phyloP scores from a whole-genome alignment of 1,139 yeast genomes.

The Hansenula lynferdii region DNA sequence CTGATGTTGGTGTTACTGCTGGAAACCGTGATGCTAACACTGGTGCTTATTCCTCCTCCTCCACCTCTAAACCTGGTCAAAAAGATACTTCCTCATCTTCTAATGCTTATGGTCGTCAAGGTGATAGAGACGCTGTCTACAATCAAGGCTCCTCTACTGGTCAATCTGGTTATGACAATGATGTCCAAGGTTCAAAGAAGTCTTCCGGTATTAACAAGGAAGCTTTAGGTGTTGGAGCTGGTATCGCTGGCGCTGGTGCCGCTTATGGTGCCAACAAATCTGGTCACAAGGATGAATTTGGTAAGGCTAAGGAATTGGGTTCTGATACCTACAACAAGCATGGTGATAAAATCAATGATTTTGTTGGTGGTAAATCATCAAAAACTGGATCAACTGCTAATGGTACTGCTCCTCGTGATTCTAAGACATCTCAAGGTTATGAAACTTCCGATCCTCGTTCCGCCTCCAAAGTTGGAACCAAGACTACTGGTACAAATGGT shows the following conservation, averaged over 20 bases:
- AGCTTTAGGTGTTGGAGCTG: background rate
- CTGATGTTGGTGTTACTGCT: background rate
- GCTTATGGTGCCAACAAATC: background rate
- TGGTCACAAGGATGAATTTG: background rate
- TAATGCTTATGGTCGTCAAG: background rate
- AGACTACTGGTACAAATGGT: slow-evolving; percentile 1
- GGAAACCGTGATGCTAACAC: background rate
- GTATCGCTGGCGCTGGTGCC: slow-evolving; percentile 1
- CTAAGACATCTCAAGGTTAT: background rate
- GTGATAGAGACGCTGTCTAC: background rate
- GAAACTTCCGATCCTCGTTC: background rate
- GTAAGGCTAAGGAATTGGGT: background rate
- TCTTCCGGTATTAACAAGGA: background rate
- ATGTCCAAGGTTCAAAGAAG: background rate
- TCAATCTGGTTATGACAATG: background rate
- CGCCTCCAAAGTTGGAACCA: background rate
- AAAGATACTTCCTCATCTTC: background rate
- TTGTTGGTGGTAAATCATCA: background rate
- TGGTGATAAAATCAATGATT: background rate
- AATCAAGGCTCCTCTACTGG: background rate
- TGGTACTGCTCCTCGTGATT: background rate
- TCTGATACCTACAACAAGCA: background rate
- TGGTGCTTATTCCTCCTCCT: background rate
- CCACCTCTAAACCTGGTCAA: too few relatives aligned
- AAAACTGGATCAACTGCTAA: background rate